Percentiles rank a stretch among this genome's conserved stretches.
These are phyloP conservation scores for Abortiporus biennis DNA, from an alignment of 1,284 basidiomycete genomes.

Conservation along the genomic window DNA sequence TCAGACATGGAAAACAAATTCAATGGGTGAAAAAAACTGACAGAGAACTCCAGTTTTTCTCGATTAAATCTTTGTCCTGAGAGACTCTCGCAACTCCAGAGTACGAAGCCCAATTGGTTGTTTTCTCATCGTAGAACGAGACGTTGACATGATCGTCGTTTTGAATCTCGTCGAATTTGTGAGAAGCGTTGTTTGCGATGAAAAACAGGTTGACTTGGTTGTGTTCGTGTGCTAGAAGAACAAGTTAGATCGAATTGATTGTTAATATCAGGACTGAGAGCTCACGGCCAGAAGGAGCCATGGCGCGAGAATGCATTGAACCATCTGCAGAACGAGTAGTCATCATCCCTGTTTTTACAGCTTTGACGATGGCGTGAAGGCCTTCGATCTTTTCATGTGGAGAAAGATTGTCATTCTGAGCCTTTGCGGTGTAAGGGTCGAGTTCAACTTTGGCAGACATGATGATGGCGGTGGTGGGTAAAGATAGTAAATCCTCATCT, in stretches of 20 bases:
- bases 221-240: slow-evolving; percentile 34
- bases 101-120: slow-evolving; percentile 83
- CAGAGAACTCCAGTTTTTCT: slow-evolving; percentile 62
- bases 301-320: slow-evolving; percentile 76
- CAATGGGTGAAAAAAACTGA: slow-evolving; percentile 27
- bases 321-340: slow-evolving; percentile 75
- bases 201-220: slow-evolving; percentile 58
- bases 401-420: slow-evolving; percentile 46
- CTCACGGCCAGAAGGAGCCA: slow-evolving; percentile 69
- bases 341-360: slow-evolving; percentile 71
- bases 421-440: slow-evolving; percentile 62
- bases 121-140: slow-evolving; percentile 66
- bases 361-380: slow-evolving; percentile 57
- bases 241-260: neutral
- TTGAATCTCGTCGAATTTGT: slow-evolving; percentile 74
- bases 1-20: neutral
- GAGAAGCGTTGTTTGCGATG: slow-evolving; percentile 71
- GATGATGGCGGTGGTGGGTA: too few species aligned
- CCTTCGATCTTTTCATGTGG: slow-evolving; percentile 64
- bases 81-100: slow-evolving; percentile 68
- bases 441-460: too few species aligned
- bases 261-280: slow-evolving; percentile 9
- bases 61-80: slow-evolving; percentile 60
- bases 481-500: too few species aligned
- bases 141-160: slow-evolving; percentile 78